Conservation (phyloP, 805 yeast species). For the Millerozyma acaciae region DNA sequence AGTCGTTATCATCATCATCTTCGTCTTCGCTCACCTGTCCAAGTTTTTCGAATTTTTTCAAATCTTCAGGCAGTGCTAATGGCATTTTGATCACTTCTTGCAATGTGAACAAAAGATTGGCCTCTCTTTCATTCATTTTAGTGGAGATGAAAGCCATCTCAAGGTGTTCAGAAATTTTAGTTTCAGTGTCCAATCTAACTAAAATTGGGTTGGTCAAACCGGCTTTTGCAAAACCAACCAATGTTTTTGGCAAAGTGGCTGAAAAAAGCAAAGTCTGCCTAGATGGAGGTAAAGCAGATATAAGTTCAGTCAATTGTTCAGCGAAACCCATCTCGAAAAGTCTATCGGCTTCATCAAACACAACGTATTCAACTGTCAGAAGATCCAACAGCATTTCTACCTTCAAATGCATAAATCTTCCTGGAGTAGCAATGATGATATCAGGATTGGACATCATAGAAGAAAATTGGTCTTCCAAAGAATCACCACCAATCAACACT, state of each 20-base stretch:
- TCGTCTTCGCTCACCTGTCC: conserved; percentile 54
- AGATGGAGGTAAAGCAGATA: conserved; percentile 74
- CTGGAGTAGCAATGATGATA: conserved; percentile 94
- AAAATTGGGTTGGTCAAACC: conserved; percentile 90
- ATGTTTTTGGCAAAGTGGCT: conserved; percentile 88
- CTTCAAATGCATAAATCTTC: conserved; percentile 91
- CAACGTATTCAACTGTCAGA: conserved; percentile 80
- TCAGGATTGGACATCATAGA: conserved; percentile 95
- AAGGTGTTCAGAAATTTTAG: conserved; percentile 83
- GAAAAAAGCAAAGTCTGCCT: conserved; percentile 90
- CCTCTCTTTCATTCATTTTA: conserved; percentile 85
- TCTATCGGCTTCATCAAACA: conserved; percentile 96
- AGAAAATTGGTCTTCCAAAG: conserved; percentile 93
- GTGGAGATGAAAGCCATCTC: conserved; percentile 85
- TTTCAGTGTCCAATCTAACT: conserved; percentile 89
- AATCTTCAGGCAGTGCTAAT: conserved; percentile 66
- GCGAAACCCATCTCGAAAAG: conserved; percentile 95
- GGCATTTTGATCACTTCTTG: conserved; percentile 87
- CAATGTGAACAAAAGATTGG: conserved; percentile 69
- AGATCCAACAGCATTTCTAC: conserved; percentile 92
- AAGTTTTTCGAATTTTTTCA: conserved; percentile 49
- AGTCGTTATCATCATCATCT: conserved; percentile 38
- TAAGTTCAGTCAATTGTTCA: conserved; percentile 84
- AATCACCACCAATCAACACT: conserved; percentile 94
- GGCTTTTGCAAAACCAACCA: conserved; percentile 96